A percentile compares a stretch with the other conserved stretches of the same genome.
phyloP scores from a whole-genome alignment of 1,284 basidiomycete species.

The Cutaneotrichosporon arboriforme region DNA sequence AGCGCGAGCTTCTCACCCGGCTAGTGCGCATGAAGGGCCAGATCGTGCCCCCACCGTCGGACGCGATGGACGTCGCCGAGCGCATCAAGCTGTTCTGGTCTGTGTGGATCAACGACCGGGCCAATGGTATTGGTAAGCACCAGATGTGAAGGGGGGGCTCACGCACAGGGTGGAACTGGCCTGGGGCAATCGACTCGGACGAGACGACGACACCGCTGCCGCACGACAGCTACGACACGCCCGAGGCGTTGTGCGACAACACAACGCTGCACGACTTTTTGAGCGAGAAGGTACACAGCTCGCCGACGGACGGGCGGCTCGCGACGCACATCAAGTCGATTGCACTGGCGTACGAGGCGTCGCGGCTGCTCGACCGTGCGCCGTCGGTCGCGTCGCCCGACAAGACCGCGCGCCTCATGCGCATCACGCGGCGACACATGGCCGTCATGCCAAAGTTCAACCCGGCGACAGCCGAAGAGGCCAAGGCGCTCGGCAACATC shows the following conservation, averaged over 20 bases:
- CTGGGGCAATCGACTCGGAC: slow-evolving; percentile 23
- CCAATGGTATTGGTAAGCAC: slow-evolving; percentile 12
- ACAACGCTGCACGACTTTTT: slow-evolving; percentile 25
- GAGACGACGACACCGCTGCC: slow-evolving; percentile 46
- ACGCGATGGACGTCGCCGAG: slow-evolving; percentile 27
- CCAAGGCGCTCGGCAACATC: slow-evolving; percentile 7
- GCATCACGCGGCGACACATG: slow-evolving; percentile 26
- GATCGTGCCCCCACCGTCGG: slow-evolving; percentile 21
- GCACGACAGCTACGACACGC: slow-evolving; percentile 26
- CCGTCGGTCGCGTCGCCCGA: slow-evolving; percentile 14
- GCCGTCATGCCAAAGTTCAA: slow-evolving; percentile 14
- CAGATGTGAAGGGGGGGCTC: too few relatives aligned
- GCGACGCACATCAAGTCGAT: slow-evolving; percentile 23
- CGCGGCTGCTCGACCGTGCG: slow-evolving; percentile 6
- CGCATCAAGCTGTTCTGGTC: slow-evolving; percentile 43
- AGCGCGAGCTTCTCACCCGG: slow-evolving; percentile 21
- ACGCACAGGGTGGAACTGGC: slow-evolving; percentile 5
- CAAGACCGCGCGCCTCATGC: slow-evolving; percentile 16
- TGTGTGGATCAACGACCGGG: slow-evolving; percentile 26
- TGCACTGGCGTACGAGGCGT: slow-evolving; percentile 21
- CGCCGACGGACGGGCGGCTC: slow-evolving; percentile 16
- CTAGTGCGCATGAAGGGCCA: slow-evolving; percentile 23
- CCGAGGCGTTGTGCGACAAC: slow-evolving; percentile 21
- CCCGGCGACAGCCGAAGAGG: slow-evolving; percentile 8
- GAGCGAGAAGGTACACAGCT: slow-evolving; percentile 5